Conservation (phyloP, 2,329 filamentous ascomycete genomes). For the Xylaria sp. region DNA sequence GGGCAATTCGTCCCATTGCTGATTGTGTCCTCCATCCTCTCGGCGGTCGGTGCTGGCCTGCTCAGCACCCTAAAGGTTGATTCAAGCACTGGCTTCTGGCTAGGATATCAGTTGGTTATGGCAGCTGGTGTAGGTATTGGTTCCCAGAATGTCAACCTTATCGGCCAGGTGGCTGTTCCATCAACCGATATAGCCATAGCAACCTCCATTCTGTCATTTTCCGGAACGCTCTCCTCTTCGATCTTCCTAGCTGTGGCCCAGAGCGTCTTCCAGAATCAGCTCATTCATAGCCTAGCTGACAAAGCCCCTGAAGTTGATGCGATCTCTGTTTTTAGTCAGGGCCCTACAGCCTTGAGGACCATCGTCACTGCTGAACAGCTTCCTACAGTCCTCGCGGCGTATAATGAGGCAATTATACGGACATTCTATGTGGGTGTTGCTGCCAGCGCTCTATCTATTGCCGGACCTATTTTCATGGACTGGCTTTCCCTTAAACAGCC, state of each 20-base stretch:
- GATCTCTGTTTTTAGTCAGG: background rate
- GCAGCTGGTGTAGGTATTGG: conserved; percentile 3
- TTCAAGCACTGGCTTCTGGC: conserved; percentile 51
- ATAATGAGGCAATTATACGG: conserved; percentile 10
- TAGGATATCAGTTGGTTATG: conserved; percentile 52
- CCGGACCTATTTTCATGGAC: conserved; percentile 18
- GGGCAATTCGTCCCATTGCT: conserved; percentile 59
- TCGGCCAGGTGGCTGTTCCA: conserved; percentile 12
- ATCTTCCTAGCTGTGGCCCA: conserved; percentile 22
- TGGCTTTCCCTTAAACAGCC: conserved; percentile 14
- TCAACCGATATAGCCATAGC: conserved; percentile 17
- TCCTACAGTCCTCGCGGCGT: background rate
- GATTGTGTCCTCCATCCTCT: conserved; percentile 49
- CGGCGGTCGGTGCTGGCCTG: conserved; percentile 52
- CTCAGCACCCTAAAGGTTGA: conserved; percentile 51
- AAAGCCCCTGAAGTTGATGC: background rate
- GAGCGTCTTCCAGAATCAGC: conserved; percentile 21
- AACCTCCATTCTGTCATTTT: conserved; percentile 17
- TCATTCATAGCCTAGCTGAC: background rate
- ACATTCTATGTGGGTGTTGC: conserved; percentile 12
- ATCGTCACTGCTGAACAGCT: conserved; percentile 5
- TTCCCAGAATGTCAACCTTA: conserved; percentile 9
- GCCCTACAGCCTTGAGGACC: background rate
- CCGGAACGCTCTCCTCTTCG: conserved; percentile 12
- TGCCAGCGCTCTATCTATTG: conserved; percentile 6